Base-by-base conservation (phyloP, 1,284 basidiomycete genomes). In the Stygiomarasmius scandens region DNA sequence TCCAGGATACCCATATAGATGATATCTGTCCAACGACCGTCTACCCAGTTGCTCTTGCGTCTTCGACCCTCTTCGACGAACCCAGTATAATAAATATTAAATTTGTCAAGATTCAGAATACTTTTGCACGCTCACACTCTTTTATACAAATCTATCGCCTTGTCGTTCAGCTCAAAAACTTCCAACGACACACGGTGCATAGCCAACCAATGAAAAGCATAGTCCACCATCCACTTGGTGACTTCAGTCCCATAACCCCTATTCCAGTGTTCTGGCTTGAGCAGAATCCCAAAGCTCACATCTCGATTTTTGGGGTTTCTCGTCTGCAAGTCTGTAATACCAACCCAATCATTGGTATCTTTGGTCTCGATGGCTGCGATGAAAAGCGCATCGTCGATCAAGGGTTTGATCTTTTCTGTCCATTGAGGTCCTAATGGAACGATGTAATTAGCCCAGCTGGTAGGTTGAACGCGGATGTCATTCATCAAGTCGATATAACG, bases 401-500 rank as follows among this genome's bases (percentile, higher is more conserved):
- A 64, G 27, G 65, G 54, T 43, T 66, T 63, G 51, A 77, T 55
- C 23, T 57, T 54, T 5, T 66, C 67, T 44, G 58, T 63, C 56
- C 68, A 65, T 24, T 69, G 68, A 2, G 66, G 61, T 23, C 61
- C 64, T 25, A 57, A 63, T 3, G 74, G 67, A 4, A 67, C 61
- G 49, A 68, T 54, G 12, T 66, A 67, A 48, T 67, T 66, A 14
- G 66, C 68, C 41, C 68, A 69, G 56, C 72, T 58, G 47, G 69
- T 63, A 16, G 64, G 60, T 38, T 66, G 71, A 43, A 79, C 67
- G 52, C 63, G 65, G 20, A 68, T 69, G 43, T 77, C 69, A 46
- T 66, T 73, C 66, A 71, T 70, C 50, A 79, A 64, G 22, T 22
- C 54, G 8, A 68, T 49, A 23, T 78, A 62, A 41, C 67, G 65